Conservation (phyloP, 2,329 filamentous ascomycete genomes). For the Pseudogymnoascus sp. region DNA sequence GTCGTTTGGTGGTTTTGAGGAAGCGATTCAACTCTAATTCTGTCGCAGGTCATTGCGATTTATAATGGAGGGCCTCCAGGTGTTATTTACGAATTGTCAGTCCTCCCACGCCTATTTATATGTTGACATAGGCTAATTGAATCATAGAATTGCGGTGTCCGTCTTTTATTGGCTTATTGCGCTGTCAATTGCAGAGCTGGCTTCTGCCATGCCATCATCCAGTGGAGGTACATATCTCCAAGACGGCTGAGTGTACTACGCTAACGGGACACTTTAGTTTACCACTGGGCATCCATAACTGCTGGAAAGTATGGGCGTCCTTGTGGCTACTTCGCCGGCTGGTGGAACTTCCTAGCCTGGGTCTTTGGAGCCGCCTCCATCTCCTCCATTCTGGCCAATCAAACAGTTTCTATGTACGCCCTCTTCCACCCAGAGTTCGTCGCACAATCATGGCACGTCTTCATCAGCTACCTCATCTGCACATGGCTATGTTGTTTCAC, state of each 20-base stretch:
- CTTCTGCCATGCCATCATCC: constrained; percentile 54
- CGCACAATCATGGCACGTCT: constrained; percentile 40
- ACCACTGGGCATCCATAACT: constrained; percentile 55
- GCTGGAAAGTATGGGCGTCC: constrained; percentile 35
- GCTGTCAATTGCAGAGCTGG: constrained; percentile 53
- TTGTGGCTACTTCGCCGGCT: constrained; percentile 39
- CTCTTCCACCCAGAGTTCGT: constrained; percentile 37
- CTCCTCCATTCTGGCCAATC: constrained; percentile 7
- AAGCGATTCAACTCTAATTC: neutral
- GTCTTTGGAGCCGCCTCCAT: constrained; percentile 13
- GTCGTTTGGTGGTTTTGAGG: constrained; percentile 25
- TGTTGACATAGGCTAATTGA: neutral
- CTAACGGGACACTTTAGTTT: constrained; percentile 30
- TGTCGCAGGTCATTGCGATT: constrained; percentile 34
- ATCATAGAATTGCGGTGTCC: constrained; percentile 29
- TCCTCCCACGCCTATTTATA: neutral
- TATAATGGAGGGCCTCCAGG: constrained; percentile 53
- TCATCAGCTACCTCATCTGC: constrained; percentile 38
- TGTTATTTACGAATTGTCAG: constrained; percentile 50
- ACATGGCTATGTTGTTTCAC: constrained; percentile 36
- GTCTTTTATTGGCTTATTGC: constrained; percentile 52
- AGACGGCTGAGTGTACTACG: neutral
- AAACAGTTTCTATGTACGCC: constrained; percentile 10
- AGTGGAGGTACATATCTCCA: constrained; percentile 33
- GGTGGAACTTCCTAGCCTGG: constrained; percentile 43